These are phyloP conservation scores for Solanum sitiens DNA, from an alignment of 257 asterid genomes.

Conservation along the genomic window DNA sequence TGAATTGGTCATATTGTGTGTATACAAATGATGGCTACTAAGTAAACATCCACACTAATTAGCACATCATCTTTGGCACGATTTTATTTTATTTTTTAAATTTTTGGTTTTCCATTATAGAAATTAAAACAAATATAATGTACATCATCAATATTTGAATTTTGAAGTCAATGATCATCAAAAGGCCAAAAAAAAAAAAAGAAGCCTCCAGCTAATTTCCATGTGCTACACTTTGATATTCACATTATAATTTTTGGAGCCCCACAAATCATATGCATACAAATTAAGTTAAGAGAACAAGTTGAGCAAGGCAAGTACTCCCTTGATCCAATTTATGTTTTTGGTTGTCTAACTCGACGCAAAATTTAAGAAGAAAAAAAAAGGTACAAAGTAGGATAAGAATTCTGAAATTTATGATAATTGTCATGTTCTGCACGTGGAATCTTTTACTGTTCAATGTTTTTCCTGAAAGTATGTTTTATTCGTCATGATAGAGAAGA, in stretches of 20 bases:
- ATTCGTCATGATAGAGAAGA: no score
- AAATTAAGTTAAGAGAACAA: not conserved
- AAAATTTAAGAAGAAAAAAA: not conserved
- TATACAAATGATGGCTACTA: not conserved
- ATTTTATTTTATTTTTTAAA: not conserved
- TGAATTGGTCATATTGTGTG: not conserved
- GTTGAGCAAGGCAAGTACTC: conserved; percentile 9
- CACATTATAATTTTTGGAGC: not conserved
- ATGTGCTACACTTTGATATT: not conserved
- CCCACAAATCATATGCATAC: not conserved
- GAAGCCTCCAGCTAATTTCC: not conserved
- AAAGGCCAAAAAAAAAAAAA: not conserved
- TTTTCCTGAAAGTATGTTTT: not conserved
- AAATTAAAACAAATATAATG: not conserved
- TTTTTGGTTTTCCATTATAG: not conserved
- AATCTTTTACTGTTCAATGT: not conserved
- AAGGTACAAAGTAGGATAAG: not conserved
- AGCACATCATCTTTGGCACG: not conserved
- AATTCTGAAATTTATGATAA: not conserved
- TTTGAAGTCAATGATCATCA: not conserved
- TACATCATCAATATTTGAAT: not conserved
- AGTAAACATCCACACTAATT: not conserved
- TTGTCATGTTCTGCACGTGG: not conserved
- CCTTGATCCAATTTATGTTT: not conserved
- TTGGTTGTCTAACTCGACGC: not conserved